These are phyloP conservation scores for Didymosphaeria variabile DNA, from an alignment of 2,329 filamentous ascomycete species.

Conservation along the genomic window DNA sequence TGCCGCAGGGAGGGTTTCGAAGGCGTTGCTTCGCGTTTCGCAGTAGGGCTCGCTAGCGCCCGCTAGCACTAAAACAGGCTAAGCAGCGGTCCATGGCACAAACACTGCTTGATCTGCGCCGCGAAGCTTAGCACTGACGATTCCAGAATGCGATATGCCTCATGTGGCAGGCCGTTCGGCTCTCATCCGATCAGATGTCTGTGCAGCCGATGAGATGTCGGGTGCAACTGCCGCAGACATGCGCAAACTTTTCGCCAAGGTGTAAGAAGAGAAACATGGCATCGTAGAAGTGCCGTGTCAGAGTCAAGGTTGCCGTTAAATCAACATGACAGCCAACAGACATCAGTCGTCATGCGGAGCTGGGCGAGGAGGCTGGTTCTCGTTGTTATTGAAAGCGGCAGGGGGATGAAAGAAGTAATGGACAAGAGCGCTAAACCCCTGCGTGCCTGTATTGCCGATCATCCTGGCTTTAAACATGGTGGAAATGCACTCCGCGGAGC, in stretches of 20 bases:
- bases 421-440: background rate
- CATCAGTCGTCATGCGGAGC: constrained; percentile 3
- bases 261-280: constrained; percentile 1
- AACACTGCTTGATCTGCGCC: constrained; percentile 18
- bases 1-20: constrained; percentile 19
- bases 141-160: constrained; percentile 9
- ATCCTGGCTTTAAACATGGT: background rate
- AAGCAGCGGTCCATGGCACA: constrained; percentile 13
- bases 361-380: background rate
- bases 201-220: constrained; percentile 5
- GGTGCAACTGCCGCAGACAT: background rate
- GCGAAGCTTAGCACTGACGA: constrained; percentile 4
- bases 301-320: constrained; percentile 4
- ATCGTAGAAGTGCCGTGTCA: background rate
- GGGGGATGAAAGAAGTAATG: background rate
- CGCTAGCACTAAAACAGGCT: constrained; percentile 3
- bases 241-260: constrained; percentile 2
- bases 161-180: constrained; percentile 2
- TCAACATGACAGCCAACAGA: background rate
- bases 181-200: constrained; percentile 9
- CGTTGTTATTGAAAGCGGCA: background rate
- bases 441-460: background rate
- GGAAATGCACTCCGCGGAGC: background rate
- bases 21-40: constrained; percentile 17
- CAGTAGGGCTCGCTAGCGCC: constrained; percentile 12